Evolutionary conservation across 352 stramenopile genomes (phyloP), one percentile per base, ranked within the genome.

Genomic region (Phytophthora syringae): DNA sequence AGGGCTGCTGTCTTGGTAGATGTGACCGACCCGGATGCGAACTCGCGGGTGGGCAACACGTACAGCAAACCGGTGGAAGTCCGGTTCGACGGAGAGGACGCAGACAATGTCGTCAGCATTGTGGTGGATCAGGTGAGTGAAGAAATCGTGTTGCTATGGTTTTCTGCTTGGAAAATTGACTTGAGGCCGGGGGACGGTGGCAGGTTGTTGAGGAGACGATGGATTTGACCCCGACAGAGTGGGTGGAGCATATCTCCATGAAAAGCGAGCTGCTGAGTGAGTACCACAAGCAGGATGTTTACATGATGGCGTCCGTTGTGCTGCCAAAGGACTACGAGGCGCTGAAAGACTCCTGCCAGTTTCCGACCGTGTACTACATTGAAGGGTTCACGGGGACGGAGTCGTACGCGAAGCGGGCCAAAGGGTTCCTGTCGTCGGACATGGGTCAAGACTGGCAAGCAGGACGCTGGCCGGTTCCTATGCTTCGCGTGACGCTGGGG

Each of bases 371-470:
- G 11, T 93, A 89, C 77, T 91, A 90, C 60, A 84, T 93, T 45
- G 84, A 93, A 73, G 84, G 84, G 6, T 93, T 91, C 54, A 88
- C 78, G 13, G 84, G 84, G 18, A 88, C 82, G 0, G 82, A 90
- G 57, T 71, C 65, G 34, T 90, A 90, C 63, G 79, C 76, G 3
- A 77, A 80, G 44, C 80, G 84, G n/a, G 84, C 82, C 1, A 71
- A 81, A 37, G 71, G 50, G 2, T 93, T 93, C 63, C 52, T 93
- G 30, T 64, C 72, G 11, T 91, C 82, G 0, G 82, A 90, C 27
- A 86, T 91, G 72, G 84, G 84, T 1, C 52, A 73, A 3, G 59
- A 76, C 10, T 93, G 84, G 84, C 68, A 89, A 36, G 59, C 65
- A 32, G 84, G 82, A 20, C 60, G 68, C 11, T 90, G 82, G 80